Base-by-base conservation (phyloP, 2,329 filamentous ascomycete genomes). In the Graphilbum fragrans region DNA sequence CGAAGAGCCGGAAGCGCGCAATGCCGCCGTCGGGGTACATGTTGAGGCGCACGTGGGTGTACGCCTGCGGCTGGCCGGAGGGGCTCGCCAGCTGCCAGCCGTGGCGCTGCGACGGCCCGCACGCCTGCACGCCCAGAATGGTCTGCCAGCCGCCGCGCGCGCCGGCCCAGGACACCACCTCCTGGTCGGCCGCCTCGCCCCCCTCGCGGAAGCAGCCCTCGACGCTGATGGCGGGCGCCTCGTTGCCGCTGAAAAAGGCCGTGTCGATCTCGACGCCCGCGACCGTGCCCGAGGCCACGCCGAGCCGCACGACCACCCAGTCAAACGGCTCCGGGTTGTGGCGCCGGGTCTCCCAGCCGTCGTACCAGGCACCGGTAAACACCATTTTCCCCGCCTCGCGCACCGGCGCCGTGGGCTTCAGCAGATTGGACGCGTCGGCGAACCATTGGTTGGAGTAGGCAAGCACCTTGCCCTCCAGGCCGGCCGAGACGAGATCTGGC, bases 1-100 rank as follows among this genome's bases (percentile, higher is more conserved):
- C 85, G 54, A 82, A 88, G 1, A 90, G 71, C 19, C 83, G 70
- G 63, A 90, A 88, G 39, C 85, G 67, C 32, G 84, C 83, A 53
- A 92, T 90, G 38, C 85, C 85, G 38, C 85, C 85, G 54, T 92
- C 85, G 1, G 85, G 82, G 55, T 86, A 88, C 85, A 88, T 88
- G 57, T 85, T 82, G 42, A 92, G 65, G 27, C 83, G 67, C 33
- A 88, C 81, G 57, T 92, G 84, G 0, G 84, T 88, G 61, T 83
- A 88, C 41, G 77, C 72, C 59, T 82, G 82, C 8, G 29, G 6
- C 29, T n/a, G n/a, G 27, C 63, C 60, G 0, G 74, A 77, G 18
- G 71, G 69, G 17, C 55, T 54, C 16, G 67, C 62, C 16, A 90
- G 65, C 53, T 74, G 70, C 85, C 84, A 92, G 4, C 68, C 81